Evolutionary conservation across 2,329 filamentous ascomycete species (phyloP).

Genomic region (Fusarium pseudoanthophilum): DNA sequence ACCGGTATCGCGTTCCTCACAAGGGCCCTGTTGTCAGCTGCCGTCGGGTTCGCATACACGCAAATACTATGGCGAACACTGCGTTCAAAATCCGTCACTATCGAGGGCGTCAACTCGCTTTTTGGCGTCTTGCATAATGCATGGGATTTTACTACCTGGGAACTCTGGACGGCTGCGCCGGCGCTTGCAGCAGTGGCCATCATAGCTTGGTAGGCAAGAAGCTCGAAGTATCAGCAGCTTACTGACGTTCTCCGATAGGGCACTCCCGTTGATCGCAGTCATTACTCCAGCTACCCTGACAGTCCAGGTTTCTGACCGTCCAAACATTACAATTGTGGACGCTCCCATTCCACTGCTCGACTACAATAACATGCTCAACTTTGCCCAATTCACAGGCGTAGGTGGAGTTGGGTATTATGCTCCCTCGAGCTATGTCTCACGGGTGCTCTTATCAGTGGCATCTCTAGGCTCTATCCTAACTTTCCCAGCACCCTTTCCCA

Average conservation of each 20-base stretch:
- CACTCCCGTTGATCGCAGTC: fast-evolving
- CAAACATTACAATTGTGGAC: not conserved
- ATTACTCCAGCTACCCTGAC: not conserved
- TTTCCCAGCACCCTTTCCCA: conserved; percentile 6
- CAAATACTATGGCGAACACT: conserved; percentile 17
- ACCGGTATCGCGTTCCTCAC: conserved; percentile 12
- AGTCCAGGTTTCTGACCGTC: not conserved
- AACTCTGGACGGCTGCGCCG: conserved; percentile 1
- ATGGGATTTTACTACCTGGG: not conserved
- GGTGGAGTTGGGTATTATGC: not conserved
- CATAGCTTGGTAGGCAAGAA: conserved; percentile 3
- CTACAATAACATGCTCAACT: not conserved
- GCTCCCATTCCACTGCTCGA: not conserved
- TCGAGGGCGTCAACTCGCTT: conserved; percentile 1
- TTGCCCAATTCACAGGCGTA: not conserved
- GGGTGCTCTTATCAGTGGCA: not conserved
- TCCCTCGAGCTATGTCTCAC: not conserved
- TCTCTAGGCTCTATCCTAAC: not conserved
- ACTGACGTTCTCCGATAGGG: not conserved
- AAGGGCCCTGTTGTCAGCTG: not conserved
- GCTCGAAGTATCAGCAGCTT: fast-evolving
- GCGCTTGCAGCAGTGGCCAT: not conserved
- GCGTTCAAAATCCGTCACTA: not conserved
- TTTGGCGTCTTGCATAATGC: conserved; percentile 1
- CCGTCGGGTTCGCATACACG: conserved; percentile 4